Evolutionary conservation across 2,329 filamentous ascomycete species (phyloP).

Genomic region (Alternaria ventricosa): DNA sequence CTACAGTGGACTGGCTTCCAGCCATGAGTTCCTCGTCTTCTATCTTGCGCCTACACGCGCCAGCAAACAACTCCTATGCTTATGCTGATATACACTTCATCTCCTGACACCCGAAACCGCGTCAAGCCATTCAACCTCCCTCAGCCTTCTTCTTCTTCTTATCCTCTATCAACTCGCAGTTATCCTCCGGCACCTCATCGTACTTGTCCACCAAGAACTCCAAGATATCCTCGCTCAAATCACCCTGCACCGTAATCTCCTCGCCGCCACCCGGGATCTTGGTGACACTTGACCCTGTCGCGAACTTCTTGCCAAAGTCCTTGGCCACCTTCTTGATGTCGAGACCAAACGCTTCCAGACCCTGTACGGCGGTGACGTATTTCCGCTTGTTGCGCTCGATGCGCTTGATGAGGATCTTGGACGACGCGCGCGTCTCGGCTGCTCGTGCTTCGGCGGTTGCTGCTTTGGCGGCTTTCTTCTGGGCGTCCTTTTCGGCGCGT

Average conservation of each 20-base stretch:
- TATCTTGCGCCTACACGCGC: not conserved
- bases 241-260: constrained; percentile 97
- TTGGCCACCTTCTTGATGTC: constrained; percentile 96
- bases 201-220: constrained; percentile 92
- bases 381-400: constrained; percentile 99
- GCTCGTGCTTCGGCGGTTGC: constrained; percentile 85
- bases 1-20: not conserved
- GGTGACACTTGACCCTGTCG: constrained; percentile 90
- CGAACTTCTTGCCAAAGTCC: constrained; percentile 98
- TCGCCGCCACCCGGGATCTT: constrained; percentile 86
- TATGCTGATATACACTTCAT: not conserved
- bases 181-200: constrained; percentile 89
- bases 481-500: constrained; percentile 91
- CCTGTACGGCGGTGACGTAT: constrained; percentile 90
- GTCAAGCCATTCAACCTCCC: constrained; percentile 15
- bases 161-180: constrained; percentile 93
- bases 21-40: not conserved
- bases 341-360: constrained; percentile 86
- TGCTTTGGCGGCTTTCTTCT: constrained; percentile 96
- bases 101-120: too few species aligned
- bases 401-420: constrained; percentile 88
- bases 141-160: constrained; percentile 80
- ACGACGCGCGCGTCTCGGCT: constrained; percentile 80
- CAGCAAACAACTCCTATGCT: not conserved
- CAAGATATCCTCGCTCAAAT: constrained; percentile 91